A percentile compares a stretch with the other conserved stretches of the same genome.
phyloP scores from a whole-genome alignment of 768 basidiomycete genomes.

The Dendrothele bispora region DNA sequence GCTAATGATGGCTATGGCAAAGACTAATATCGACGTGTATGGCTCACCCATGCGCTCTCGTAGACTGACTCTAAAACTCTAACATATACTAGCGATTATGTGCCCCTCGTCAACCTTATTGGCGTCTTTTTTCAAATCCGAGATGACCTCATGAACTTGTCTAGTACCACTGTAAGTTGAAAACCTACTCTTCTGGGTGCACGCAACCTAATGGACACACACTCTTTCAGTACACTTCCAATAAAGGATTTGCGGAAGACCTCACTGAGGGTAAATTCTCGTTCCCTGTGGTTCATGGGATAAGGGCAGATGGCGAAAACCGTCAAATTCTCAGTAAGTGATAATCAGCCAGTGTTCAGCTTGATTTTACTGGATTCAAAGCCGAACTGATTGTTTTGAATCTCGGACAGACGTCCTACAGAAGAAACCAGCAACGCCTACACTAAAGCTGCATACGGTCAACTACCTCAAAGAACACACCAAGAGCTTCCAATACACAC shows the following conservation, averaged over 20 bases:
- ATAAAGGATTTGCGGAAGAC: conserved; percentile 91
- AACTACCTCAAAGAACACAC: conserved; percentile 75
- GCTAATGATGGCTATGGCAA: conserved; percentile 91
- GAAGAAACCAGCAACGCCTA: conserved; percentile 79
- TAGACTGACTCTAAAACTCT: not conserved
- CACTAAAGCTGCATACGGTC: conserved; percentile 79
- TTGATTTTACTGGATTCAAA: too few relatives aligned
- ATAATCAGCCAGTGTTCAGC: too few relatives aligned
- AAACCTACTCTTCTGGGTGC: too few relatives aligned
- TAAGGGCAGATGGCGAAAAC: conserved; percentile 75
- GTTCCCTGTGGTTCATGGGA: conserved; percentile 90
- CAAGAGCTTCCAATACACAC: conserved; percentile 85
- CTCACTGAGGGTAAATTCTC: conserved; percentile 97
- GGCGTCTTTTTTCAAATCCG: conserved; percentile 95
- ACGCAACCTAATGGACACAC: too few relatives aligned
- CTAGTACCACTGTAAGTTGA: conserved; percentile 76
- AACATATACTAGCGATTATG: conserved; percentile 63
- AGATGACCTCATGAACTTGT: conserved; percentile 95
- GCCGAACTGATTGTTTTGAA: too few relatives aligned
- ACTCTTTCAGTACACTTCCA: conserved; percentile 84
- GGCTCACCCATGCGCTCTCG: conserved; percentile 13
- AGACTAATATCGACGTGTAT: conserved; percentile 59
- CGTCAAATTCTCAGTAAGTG: conserved; percentile 67
- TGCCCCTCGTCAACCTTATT: conserved; percentile 90
- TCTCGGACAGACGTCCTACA: conserved; percentile 70